phyloP scores from a whole-genome alignment of 1,284 basidiomycete genomes.

The Ustilago sp. region DNA sequence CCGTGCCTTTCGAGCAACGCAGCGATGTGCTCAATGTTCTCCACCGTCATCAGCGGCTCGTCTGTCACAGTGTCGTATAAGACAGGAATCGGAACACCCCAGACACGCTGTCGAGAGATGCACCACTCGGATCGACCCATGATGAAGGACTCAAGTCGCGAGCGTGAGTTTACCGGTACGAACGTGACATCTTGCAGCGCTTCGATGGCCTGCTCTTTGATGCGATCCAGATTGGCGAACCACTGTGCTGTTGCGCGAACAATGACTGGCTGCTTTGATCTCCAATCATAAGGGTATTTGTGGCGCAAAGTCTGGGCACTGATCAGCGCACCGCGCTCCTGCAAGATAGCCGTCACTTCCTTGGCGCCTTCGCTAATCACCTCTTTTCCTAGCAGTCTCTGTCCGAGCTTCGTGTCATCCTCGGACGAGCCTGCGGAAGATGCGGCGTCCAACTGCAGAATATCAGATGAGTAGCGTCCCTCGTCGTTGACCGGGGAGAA shows the following conservation, averaged over 20 bases:
- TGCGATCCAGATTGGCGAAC: constrained; percentile 90
- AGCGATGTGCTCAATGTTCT: constrained; percentile 83
- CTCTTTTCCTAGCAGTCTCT: constrained; percentile 76
- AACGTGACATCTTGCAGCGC: constrained; percentile 83
- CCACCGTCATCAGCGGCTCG: constrained; percentile 75
- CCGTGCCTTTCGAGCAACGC: constrained; percentile 80
- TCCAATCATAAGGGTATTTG: constrained; percentile 97
- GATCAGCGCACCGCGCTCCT: constrained; percentile 74
- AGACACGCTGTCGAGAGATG: constrained; percentile 95
- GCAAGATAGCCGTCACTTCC: constrained; percentile 74
- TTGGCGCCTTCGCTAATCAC: constrained; percentile 82
- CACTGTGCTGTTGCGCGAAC: constrained; percentile 97
- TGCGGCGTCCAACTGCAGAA: constrained; percentile 20
- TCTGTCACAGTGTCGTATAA: constrained; percentile 79
- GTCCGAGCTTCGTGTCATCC: constrained; percentile 67
- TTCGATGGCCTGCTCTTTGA: constrained; percentile 81
- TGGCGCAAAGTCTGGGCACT: constrained; percentile 81
- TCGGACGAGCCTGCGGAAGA: constrained; percentile 71
- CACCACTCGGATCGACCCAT: constrained; percentile 96
- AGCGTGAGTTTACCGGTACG: constrained; percentile 73
- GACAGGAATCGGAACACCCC: constrained; percentile 97
- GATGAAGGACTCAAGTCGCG: constrained; percentile 85
- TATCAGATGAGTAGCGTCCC: constrained; percentile 77
- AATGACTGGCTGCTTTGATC: constrained; percentile 91
- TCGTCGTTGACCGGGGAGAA: constrained; percentile 77